Conservation (phyloP, 768 basidiomycete genomes). For the Pilatotrama ljubarskyi region DNA sequence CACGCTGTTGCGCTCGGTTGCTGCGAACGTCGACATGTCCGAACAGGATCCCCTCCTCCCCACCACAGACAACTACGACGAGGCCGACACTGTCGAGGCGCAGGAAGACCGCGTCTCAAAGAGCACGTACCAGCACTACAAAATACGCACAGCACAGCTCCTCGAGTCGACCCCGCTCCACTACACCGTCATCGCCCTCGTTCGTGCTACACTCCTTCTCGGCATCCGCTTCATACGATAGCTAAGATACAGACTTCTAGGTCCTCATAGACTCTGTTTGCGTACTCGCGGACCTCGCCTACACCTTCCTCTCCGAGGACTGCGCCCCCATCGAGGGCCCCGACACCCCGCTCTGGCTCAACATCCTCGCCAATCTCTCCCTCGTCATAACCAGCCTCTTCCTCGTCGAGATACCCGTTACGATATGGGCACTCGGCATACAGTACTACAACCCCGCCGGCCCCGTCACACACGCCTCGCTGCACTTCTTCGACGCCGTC, state of each 20-base stretch:
- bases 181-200: constrained; percentile 57
- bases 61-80: constrained; percentile 1
- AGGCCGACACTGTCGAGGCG: background rate
- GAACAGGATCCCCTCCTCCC: constrained; percentile 33
- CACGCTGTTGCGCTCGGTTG: too few species aligned
- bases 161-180: constrained; percentile 59
- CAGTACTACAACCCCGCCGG: constrained; percentile 62
- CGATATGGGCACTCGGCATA: constrained; percentile 66
- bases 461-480: constrained; percentile 49
- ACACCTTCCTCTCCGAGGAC: constrained; percentile 57
- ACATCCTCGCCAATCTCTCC: constrained; percentile 60
- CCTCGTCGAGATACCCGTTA: constrained; percentile 73
- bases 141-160: constrained; percentile 39
- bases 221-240: too few species aligned
- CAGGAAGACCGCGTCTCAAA: constrained; percentile 8
- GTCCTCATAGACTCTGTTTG: constrained; percentile 65
- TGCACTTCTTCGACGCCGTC: constrained; percentile 76
- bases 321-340: constrained; percentile 46
- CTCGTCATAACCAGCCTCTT: constrained; percentile 71
- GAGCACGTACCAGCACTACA: constrained; percentile 16
- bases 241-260: constrained; percentile 30
- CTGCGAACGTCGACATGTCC: constrained; percentile 20
- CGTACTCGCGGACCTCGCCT: constrained; percentile 72
- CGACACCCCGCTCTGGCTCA: constrained; percentile 60
- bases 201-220: constrained; percentile 35